Evolutionary conservation across 2,329 filamentous ascomycete species (phyloP), one percentile per base, ranked within the genome.

Genomic region (Calycina herbarum): DNA sequence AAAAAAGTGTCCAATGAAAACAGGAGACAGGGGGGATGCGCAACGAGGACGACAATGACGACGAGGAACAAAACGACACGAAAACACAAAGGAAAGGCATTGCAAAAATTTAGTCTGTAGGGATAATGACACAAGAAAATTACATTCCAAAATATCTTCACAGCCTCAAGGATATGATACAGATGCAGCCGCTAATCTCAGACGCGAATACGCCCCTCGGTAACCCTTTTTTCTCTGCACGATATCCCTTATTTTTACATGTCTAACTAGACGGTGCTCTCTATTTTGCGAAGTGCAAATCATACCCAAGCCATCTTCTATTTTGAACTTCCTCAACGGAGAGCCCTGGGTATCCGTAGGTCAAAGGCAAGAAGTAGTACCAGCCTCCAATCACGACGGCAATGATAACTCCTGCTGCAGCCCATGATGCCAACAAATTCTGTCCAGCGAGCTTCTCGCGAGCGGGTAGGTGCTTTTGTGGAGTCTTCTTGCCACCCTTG

Each of bases 251-350:
- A 29, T 48, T 64, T 27, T 56, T 66, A 65, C 65, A 70, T 64
- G 58, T 17, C 57, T 56, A 59, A 45, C 57, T 59, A 17, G 3
- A 38, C 57, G 48, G 7, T 27, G 17, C 38, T 57, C 57, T 68
- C 64, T 76, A 99, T 86, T 99, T 99, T 66, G 95, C 95, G 82
- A 99, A 99, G 82, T 99, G 95, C 77, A 99, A 84, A 78, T 99
- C 95, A 77, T 98, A 99, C 70, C 92, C 91, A 71, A 99, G 84
- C 94, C 94, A 98, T 83, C 97, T 97, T 78, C 95, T 89, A 69
- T 89, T 85, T 69, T 90, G 80, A 35, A 99, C 91, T 76, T 93
- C 83, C 13, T 89, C 86, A 20, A 96, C 89, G 64, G 83, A 86
- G 74, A 99, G 84, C 40, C 94, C 94, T 4, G 95, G 95, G 77